These are phyloP conservation scores for Umbelopsis sp. DNA, from an alignment of 192 early-diverging fungal genomes.

Conservation along the genomic window DNA sequence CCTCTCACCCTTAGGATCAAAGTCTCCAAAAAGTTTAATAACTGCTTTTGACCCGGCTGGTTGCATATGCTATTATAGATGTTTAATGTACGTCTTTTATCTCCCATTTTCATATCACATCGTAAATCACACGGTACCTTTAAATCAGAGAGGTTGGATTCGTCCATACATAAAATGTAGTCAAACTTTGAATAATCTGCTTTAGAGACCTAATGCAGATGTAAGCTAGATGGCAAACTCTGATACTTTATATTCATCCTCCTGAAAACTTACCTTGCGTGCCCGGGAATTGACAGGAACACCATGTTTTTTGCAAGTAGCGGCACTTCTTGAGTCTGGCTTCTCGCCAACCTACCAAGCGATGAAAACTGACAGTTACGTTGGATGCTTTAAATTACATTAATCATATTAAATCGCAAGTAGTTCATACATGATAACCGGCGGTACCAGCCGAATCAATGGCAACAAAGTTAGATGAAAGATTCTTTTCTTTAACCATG, in stretches of 20 bases:
- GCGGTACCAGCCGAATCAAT: conserved; percentile 91
- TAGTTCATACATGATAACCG: conserved; percentile 68
- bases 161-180: conserved; percentile 93
- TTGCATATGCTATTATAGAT: conserved; percentile 4
- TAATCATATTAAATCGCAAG: neutral
- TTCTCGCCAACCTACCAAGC: conserved; percentile 51
- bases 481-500: conserved; percentile 58
- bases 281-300: conserved; percentile 77
- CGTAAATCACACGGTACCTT: conserved; percentile 23
- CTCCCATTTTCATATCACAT: neutral
- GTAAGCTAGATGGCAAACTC: neutral
- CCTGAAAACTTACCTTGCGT: conserved; percentile 57
- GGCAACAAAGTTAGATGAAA: conserved; percentile 52
- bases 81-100: neutral
- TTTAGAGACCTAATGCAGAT: conserved; percentile 31
- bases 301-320: conserved; percentile 68
- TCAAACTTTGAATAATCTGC: conserved; percentile 76
- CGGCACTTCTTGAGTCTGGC: conserved; percentile 71
- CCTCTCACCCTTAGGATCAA: conserved; percentile 69
- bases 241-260: neutral
- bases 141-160: conserved; percentile 70
- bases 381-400: neutral
- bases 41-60: conserved; percentile 33
- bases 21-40: conserved; percentile 78
- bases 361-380: no score